Conservation (phyloP, 441 rosid genomes). For the Gossypium davidsonii region DNA sequence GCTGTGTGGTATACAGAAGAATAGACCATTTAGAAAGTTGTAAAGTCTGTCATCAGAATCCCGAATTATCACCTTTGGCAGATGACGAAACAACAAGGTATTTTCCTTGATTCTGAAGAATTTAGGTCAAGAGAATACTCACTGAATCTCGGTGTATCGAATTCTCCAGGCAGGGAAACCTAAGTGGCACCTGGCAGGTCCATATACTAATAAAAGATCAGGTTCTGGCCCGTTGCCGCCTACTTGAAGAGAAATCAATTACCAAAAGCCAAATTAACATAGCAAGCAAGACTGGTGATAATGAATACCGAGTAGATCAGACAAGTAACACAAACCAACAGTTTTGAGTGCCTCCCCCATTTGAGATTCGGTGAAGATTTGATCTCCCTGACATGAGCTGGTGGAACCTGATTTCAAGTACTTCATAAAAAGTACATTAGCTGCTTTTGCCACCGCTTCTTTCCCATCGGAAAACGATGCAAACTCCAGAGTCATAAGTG, state of each 20-base stretch:
- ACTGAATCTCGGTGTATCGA: constrained; percentile 82
- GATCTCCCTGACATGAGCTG: constrained; percentile 32
- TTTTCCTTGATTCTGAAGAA: not conserved
- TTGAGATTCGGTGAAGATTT: constrained; percentile 55
- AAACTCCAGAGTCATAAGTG: constrained; percentile 50
- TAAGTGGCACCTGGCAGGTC: constrained; percentile 74
- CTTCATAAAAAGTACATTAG: constrained; percentile 55
- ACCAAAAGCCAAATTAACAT: constrained; percentile 1
- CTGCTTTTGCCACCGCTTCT: constrained; percentile 78
- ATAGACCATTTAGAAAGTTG: not conserved
- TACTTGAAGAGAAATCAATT: constrained; percentile 27
- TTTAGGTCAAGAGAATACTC: constrained; percentile 23
- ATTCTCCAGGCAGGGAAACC: constrained; percentile 95
- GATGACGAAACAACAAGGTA: not conserved
- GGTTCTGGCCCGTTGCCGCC: constrained; percentile 69
- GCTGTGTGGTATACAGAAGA: not conserved
- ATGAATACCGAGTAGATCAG: constrained; percentile 10
- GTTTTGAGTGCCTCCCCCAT: constrained; percentile 56
- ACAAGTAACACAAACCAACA: constrained; percentile 48
- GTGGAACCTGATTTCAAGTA: constrained; percentile 32
- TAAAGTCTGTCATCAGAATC: not conserved
- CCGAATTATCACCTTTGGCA: not conserved
- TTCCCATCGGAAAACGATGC: constrained; percentile 69
- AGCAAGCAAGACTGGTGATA: not conserved
- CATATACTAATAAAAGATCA: constrained; percentile 75